Percentiles rank a stretch among this genome's conserved stretches.
phyloP scores from a whole-genome alignment of 2,329 filamentous ascomycete genomes.

The Phaeosphaeriaceae sp. region DNA sequence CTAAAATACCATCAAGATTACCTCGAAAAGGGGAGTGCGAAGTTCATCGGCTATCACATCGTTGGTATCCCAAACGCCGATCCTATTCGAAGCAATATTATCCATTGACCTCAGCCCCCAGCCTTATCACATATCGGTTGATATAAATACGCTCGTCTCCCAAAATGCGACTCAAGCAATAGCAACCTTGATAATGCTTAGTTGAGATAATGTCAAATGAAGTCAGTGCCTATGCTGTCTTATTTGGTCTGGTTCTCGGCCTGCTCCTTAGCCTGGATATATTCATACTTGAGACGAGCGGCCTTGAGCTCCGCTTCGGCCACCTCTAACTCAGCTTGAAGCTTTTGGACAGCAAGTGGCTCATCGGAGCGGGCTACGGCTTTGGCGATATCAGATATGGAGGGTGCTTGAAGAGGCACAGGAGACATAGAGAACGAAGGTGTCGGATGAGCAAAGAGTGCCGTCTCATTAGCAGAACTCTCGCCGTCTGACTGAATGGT shows the following conservation, averaged over 20 bases:
- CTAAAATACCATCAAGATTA: too few relatives aligned
- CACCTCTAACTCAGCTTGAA: constrained; percentile 39
- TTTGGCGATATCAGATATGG: constrained; percentile 3
- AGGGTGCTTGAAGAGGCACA: constrained; percentile 1
- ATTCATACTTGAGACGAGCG: constrained; percentile 28
- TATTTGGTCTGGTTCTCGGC: constrained; percentile 4
- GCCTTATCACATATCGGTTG: too few relatives aligned
- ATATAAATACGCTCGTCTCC: too few relatives aligned
- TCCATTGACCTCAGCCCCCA: too few relatives aligned
- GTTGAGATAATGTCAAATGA: too few relatives aligned
- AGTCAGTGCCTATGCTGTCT: not conserved
- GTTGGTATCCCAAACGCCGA: too few relatives aligned
- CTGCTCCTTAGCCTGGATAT: constrained; percentile 28
- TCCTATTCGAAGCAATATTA: too few relatives aligned
- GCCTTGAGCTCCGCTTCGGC: constrained; percentile 41
- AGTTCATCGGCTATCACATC: too few relatives aligned
- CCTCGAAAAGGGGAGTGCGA: too few relatives aligned
- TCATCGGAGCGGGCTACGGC: constrained; percentile 17
- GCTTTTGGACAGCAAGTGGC: constrained; percentile 29
- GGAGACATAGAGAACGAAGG: constrained; percentile 20
- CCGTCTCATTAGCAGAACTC: constrained; percentile 4
- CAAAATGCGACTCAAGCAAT: too few relatives aligned
- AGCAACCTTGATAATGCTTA: too few relatives aligned
- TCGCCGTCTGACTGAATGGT: constrained; percentile 21
- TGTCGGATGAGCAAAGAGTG: constrained; percentile 2